Evolutionary conservation across 805 yeast genomes (phyloP).

Genomic region (Spathaspora boniae): DNA sequence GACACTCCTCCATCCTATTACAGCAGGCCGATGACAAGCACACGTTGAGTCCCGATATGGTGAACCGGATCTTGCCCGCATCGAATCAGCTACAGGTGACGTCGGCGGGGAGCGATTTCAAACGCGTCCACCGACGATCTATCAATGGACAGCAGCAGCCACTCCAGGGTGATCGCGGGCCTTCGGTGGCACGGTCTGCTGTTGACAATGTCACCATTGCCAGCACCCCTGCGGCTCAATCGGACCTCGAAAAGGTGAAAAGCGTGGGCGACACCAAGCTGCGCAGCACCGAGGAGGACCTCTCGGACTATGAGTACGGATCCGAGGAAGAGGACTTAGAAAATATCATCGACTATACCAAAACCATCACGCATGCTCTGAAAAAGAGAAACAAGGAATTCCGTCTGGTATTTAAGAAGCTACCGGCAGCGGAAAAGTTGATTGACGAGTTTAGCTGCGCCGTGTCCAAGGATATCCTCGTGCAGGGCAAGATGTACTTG

Average conservation of each 20-base stretch:
- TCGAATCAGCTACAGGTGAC: constrained; percentile 13
- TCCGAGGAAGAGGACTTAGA: constrained; percentile 14
- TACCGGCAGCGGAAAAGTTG: constrained; percentile 50
- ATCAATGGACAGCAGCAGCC: background rate
- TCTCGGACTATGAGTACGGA: constrained; percentile 10
- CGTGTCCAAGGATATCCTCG: constrained; percentile 56
- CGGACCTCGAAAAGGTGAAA: constrained; percentile 4
- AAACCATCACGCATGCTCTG: constrained; percentile 31
- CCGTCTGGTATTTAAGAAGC: constrained; percentile 53
- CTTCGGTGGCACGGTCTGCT: constrained; percentile 5
- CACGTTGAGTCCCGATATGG: constrained; percentile 17
- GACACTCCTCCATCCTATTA: constrained; percentile 4
- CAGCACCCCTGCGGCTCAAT: background rate
- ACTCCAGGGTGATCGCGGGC: background rate
- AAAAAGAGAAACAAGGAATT: constrained; percentile 57
- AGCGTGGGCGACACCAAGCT: constrained; percentile 3
- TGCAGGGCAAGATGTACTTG: constrained; percentile 64
- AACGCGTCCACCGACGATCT: constrained; percentile 20
- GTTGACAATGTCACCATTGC: background rate
- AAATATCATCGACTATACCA: constrained; percentile 13
- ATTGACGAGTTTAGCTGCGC: constrained; percentile 67
- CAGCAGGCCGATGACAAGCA: constrained; percentile 9
- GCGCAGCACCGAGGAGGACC: constrained; percentile 6
- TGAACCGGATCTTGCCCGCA: constrained; percentile 13
- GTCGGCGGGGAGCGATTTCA: constrained; percentile 13